Evolutionary conservation across 352 stramenopile species (phyloP), one percentile per base, ranked within the genome.

Genomic region (Thalassiosira exigua): DNA sequence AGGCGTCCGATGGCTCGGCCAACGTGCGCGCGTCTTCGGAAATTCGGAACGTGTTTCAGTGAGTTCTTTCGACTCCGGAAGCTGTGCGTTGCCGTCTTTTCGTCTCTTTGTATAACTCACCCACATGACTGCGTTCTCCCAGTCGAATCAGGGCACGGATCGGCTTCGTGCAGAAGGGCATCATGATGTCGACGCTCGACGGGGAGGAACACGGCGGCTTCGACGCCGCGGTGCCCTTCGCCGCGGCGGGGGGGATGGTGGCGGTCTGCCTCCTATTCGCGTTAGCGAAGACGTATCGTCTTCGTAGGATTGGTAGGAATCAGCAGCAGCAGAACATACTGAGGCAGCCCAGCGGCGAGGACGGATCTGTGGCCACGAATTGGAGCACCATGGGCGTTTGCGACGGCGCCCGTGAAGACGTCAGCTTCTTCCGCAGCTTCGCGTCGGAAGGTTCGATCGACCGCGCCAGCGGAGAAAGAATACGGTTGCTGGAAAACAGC

Each of bases 121-220:
- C n/a, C n/a, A n/a, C n/a, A n/a, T n/a, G n/a, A n/a, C n/a, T n/a
- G n/a, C n/a, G n/a, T n/a, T n/a, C n/a, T n/a, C n/a, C n/a, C n/a
- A n/a, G n/a, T 53, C 30, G 29, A 30, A 67, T 75, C 53, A 26
- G 66, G 44, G 27, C 44, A 14, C 51, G 41, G n/a, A 60, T 75
- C 12, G 66, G 66, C 1, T 75, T 75, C 4, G 44, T 75, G 17
- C 39, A 75, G 36, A 67, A 68, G 22, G 66, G 66, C 36, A 75
- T 75, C n/a, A 67, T 68, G 53, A 67, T 75, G 66, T 57, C n/a
- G n/a, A 75, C 66, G 4, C 7, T 75, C 17, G 36, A 57, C 52
- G 66, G 66, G 51, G 39, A 64, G 24, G 36, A 56, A 53, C 27
- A 26, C 14, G 17, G 32, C 32, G 24, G 22, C 14, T n/a, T 21